Percentiles rank a stretch among this genome's conserved stretches.
Conservation (phyloP, 176 grass and related monocot species). For the Paspalum vaginatum region DNA sequence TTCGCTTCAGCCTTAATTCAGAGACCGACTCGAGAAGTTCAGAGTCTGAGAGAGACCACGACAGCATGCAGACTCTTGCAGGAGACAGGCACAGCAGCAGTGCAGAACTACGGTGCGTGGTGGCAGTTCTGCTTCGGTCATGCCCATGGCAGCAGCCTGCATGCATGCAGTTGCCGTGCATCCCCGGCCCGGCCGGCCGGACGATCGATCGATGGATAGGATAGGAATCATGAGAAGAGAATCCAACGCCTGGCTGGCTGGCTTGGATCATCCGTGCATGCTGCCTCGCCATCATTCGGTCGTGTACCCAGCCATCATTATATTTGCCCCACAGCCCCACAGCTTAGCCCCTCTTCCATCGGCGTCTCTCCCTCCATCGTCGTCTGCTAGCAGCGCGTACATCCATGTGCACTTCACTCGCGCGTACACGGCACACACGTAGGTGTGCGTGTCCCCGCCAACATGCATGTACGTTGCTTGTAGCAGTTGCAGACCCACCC, state of each 20-base stretch:
- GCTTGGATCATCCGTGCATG: not conserved
- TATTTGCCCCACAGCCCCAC: not conserved
- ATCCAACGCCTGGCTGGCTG: conserved; percentile 37
- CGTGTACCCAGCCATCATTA: conserved; percentile 10
- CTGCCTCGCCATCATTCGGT: conserved; percentile 30
- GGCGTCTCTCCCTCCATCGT: not conserved
- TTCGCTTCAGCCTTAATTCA: not conserved
- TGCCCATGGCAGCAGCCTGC: conserved; percentile 39
- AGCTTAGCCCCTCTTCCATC: not conserved
- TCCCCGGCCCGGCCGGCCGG: too few relatives aligned
- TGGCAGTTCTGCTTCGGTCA: conserved; percentile 24
- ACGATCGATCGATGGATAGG: not conserved
- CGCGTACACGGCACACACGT: not conserved
- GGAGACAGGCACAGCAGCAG: not conserved
- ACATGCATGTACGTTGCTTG: too few relatives aligned
- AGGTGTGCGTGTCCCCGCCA: not conserved
- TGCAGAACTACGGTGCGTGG: not conserved
- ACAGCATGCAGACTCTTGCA: too few relatives aligned
- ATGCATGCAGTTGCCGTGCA: not conserved
- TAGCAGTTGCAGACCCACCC: too few relatives aligned
- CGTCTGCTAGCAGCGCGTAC: not conserved
- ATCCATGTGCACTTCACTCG: not conserved
- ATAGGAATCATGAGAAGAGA: conserved; percentile 15
- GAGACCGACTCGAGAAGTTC: not conserved
- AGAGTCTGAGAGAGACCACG: not conserved